Evolutionary conservation across 2,329 filamentous ascomycete species (phyloP).

Genomic region (Aspergillus sp.): DNA sequence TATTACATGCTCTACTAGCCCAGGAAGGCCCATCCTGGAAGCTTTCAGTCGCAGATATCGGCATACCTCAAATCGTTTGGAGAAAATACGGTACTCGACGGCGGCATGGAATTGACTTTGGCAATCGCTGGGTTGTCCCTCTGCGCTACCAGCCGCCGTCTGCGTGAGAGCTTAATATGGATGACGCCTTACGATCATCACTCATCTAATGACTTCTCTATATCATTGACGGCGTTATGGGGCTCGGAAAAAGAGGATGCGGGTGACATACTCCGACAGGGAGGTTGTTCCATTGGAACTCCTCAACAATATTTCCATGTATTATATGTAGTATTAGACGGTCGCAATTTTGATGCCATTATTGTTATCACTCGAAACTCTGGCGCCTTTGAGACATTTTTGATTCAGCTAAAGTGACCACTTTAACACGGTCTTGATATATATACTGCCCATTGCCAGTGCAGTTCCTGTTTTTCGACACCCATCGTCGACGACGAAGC

Average conservation of each 20-base stretch:
- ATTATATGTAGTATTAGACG: conserved; percentile 6
- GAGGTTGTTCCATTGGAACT: not conserved
- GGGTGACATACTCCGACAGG: not conserved
- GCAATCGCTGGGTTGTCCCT: conserved; percentile 78
- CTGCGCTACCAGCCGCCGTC: conserved; percentile 49
- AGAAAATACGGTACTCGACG: conserved; percentile 78
- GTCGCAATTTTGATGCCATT: not conserved
- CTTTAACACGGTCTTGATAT: too few species aligned
- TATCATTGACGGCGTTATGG: conserved; percentile 9
- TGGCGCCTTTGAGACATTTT: not conserved
- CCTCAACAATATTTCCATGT: not conserved
- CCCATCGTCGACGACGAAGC: too few species aligned
- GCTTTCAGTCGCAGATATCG: conserved; percentile 82
- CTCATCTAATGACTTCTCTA: conserved; percentile 5
- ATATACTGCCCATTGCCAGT: too few species aligned
- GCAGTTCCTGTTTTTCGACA: too few species aligned
- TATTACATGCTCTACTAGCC: conserved; percentile 72
- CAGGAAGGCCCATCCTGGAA: conserved; percentile 64
- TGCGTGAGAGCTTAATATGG: conserved; percentile 16
- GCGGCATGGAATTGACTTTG: conserved; percentile 84
- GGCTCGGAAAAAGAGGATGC: not conserved
- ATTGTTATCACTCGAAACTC: not conserved
- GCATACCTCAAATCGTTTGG: conserved; percentile 79
- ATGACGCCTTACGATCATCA: not conserved
- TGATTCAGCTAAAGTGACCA: not conserved